phyloP scores from a whole-genome alignment of 495 filamentous ascomycete genomes.

The Annulohypoxylon bovei region DNA sequence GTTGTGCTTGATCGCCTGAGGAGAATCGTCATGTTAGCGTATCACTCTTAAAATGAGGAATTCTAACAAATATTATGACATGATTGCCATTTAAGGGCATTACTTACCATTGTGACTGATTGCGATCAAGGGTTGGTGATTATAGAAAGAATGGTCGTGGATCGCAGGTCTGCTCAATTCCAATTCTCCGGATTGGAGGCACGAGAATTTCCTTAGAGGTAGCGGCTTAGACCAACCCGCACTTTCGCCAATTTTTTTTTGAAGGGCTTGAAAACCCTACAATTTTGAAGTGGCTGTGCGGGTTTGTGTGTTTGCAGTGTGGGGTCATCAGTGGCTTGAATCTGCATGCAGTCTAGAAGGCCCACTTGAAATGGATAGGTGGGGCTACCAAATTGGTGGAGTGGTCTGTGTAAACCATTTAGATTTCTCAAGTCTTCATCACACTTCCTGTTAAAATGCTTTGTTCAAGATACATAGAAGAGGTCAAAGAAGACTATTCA shows the following conservation, averaged over 20 bases:
- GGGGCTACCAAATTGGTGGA: neutral
- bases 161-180: slow-evolving; percentile 45
- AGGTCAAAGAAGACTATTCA: too few species aligned
- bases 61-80: neutral
- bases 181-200: slow-evolving; percentile 44
- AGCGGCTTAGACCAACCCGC: slow-evolving; percentile 38
- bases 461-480: too few species aligned
- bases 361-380: neutral
- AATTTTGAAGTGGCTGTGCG: slow-evolving; percentile 28
- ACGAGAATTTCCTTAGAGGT: slow-evolving; percentile 46
- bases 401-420: too few species aligned
- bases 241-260: slow-evolving; percentile 60
- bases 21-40: slow-evolving; percentile 45
- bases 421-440: too few species aligned
- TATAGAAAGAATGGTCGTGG: slow-evolving; percentile 39
- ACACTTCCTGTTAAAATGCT: too few species aligned
- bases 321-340: slow-evolving; percentile 4
- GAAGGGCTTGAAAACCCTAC: slow-evolving; percentile 62
- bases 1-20: slow-evolving; percentile 98
- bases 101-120: slow-evolving; percentile 73
- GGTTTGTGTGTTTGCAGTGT: slow-evolving; percentile 10
- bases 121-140: slow-evolving; percentile 63
- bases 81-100: neutral
- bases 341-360: neutral
- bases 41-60: neutral